Evolutionary conservation across 1,284 basidiomycete species (phyloP).

Genomic region (Cystobasidium slooffiae): DNA sequence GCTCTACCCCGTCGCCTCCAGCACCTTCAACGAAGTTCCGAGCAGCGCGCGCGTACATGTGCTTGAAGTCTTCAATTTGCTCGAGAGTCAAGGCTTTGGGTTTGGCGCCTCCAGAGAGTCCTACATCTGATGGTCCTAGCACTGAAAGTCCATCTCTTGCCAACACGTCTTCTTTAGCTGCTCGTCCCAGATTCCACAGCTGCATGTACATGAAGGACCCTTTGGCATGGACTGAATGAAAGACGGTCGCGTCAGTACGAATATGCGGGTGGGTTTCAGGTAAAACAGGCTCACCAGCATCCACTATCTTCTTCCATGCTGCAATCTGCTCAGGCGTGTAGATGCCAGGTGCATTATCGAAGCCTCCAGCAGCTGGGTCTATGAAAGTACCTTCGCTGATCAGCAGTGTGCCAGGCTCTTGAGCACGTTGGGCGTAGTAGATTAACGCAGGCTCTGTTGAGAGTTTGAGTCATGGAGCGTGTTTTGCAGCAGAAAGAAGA

Average conservation of each 20-base stretch:
- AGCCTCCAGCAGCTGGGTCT: slow-evolving; percentile 46
- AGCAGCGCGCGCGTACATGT: slow-evolving; percentile 62
- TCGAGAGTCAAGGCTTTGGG: slow-evolving; percentile 50
- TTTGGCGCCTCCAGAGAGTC: slow-evolving; percentile 57
- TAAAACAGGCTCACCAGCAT: slow-evolving; percentile 49
- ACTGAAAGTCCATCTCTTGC: slow-evolving; percentile 54
- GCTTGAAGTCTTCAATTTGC: slow-evolving; percentile 58
- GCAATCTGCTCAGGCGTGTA: slow-evolving; percentile 61
- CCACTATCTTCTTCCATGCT: slow-evolving; percentile 62
- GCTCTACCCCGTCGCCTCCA: slow-evolving; percentile 70
- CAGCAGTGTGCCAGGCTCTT: slow-evolving; percentile 57
- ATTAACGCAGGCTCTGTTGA: no score
- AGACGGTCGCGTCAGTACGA: background rate
- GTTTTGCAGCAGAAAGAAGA: no score
- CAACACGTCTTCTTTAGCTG: slow-evolving; percentile 54
- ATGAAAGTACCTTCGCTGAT: slow-evolving; percentile 63
- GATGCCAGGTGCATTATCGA: slow-evolving; percentile 55
- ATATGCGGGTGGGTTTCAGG: no score
- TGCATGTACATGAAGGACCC: slow-evolving; percentile 62
- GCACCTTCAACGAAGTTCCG: slow-evolving; percentile 63
- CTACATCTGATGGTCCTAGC: slow-evolving; percentile 57
- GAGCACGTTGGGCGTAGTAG: slow-evolving; percentile 63
- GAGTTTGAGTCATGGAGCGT: no score
- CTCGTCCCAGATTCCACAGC: slow-evolving; percentile 63
- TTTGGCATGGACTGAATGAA: slow-evolving; percentile 58